Percentiles rank a stretch among this genome's conserved stretches.
phyloP scores from a whole-genome alignment of 805 yeast genomes.

The Schwanniomyces vanrijiae region DNA sequence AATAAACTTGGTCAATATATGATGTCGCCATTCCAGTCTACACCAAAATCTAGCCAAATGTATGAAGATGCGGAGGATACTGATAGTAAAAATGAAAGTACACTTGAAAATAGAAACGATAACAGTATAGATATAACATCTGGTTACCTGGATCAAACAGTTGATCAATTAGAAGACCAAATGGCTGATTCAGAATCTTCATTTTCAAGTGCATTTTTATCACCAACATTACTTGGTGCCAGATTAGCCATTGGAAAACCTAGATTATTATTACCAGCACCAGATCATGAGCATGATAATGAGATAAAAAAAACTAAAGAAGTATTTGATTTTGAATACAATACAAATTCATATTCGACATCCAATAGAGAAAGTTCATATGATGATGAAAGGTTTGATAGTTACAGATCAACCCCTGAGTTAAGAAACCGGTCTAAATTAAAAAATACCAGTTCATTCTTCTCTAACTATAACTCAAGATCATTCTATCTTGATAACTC shows the following conservation, averaged over 20 bases:
- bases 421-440: conserved; percentile 1
- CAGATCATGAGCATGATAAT: conserved; percentile 6
- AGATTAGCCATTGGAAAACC: conserved; percentile 34
- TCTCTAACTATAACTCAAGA: conserved; percentile 12
- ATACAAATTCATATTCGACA: conserved; percentile 14
- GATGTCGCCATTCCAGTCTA: conserved; percentile 6
- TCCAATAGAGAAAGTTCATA: background rate
- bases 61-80: conserved; percentile 2
- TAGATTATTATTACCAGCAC: conserved; percentile 29
- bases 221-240: conserved; percentile 45
- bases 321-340: conserved; percentile 26
- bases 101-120: conserved; percentile 3
- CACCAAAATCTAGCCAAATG: conserved; percentile 4
- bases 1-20: conserved; percentile 2
- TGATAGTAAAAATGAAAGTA: conserved; percentile 6
- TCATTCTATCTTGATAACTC: conserved; percentile 11
- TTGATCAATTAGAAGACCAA: background rate
- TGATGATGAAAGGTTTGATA: conserved; percentile 1
- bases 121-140: conserved; percentile 2
- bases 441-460: conserved; percentile 13
- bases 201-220: conserved; percentile 16
- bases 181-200: background rate
- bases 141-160: conserved; percentile 5
- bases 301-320: conserved; percentile 8
- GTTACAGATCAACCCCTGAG: background rate